Base-by-base conservation (phyloP, 2,329 filamentous ascomycete species). In the Fusarium temperatum region DNA sequence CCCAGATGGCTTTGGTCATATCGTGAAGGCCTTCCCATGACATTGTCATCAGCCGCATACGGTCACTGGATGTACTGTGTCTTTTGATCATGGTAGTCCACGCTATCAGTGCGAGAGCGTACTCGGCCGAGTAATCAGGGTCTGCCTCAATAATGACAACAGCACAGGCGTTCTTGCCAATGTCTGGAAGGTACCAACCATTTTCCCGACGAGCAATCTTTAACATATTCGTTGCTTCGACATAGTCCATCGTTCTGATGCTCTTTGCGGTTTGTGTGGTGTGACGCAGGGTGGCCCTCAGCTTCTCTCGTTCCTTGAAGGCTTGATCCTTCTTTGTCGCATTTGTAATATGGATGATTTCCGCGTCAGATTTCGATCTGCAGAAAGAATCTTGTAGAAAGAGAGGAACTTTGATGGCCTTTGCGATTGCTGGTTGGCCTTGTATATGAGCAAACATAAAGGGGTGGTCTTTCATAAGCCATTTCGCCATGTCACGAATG, bases 21-120 rank as follows among this genome's bases (percentile, higher is more conserved):
- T 55, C 14, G 20, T n/a, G 51, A 6, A 41, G 0, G 26, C 24
- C 24, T 28, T 41, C 51, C 51, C 51, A 55, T 28, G 51, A 55
- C 51, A 55, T 55, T 12, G 35, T 41, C 35, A 55, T 41, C 14
- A 55, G 6, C 8, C 51, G 35, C 35, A 55, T 41, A 4, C 24
- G 35, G 20, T 0, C 0, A 2, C 17, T 18, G 2, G 26, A n/a
- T 28, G 24, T 3, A 13, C 51, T 41, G 15, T 22, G 20, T 10
- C 35, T 5, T 22, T 41, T 55, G 3, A 55, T 5, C 24, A 55
- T 17, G 20, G 36, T n/a, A 6, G 51, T 41, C 51, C 51, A 55
- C 6, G 51, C 20, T 22, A 17, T 41, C 35, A 55, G 35, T 13
- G 51, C 15, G 10, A 55, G 51, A 9, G 51, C 51, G 20, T 39